Base-by-base conservation (phyloP, 2,329 filamentous ascomycete species). In the Annulohypoxylon truncatum region DNA sequence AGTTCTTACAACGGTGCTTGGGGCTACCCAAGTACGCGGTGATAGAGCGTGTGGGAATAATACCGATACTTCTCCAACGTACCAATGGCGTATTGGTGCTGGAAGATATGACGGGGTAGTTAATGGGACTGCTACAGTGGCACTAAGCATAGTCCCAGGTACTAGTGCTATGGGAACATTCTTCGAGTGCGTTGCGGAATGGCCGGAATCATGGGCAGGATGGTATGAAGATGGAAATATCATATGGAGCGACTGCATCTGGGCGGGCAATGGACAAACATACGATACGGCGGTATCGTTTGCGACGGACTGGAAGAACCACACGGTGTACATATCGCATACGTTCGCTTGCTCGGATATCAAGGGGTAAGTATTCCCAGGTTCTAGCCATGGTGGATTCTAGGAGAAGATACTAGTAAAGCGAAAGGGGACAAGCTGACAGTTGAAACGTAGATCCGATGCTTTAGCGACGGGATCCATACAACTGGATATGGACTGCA, bases 241-340 rank as follows among this genome's bases (percentile, higher is more conserved):
- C 33, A 71, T 79, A 13, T 79, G 78, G 78, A 75, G 74, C 38
- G 78, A 79, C 35, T 79, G 78, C 58, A 78, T 79, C 66, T 78
- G 73, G 73, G 76, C 77, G 3, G 77, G 77, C 1, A 75, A 76
- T 4, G 77, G 75, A 1, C 60, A 59, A 0, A 74, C 71, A 0
- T 67, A 67, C 10, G 78, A 79, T 55, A 76, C 73, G 3, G 74
- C 75, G 3, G 73, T 78, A 5, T 73, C 77, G 0, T 78, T 79
- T 52, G 76, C 77, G 0, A 15, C 77, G 20, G 77, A 79, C 47
- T 79, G 77, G 78, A 72, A 72, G 42, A 77, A 66, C 20, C 74
- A 67, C 33, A 75, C 68, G 0, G 72, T 79, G 68, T 78, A 77
- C 29, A 48, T 79, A 24, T 72, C 76, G 0, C 78, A 79, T 51